Evolutionary conservation across 2,329 filamentous ascomycete species (phyloP).

Genomic region (Leptographium procerum): DNA sequence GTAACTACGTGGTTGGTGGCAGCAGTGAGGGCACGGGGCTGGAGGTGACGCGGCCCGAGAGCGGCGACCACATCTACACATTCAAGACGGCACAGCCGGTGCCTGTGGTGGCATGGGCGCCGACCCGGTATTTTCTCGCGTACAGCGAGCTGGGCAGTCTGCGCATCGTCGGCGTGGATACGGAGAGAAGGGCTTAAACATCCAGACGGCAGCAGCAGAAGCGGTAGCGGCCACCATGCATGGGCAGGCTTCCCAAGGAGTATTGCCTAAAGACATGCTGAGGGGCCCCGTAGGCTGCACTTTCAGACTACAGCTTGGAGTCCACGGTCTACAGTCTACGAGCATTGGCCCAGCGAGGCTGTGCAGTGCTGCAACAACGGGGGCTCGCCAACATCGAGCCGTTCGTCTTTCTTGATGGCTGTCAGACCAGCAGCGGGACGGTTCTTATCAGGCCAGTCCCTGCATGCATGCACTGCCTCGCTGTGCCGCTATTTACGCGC

Average conservation of each 20-base stretch:
- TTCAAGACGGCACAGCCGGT: constrained; percentile 56
- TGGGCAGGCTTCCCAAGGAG: no score
- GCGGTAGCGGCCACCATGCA: no score
- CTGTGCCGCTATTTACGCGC: background rate
- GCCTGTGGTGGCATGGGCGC: constrained; percentile 64
- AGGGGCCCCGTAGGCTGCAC: no score
- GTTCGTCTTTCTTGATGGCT: background rate
- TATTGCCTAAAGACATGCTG: no score
- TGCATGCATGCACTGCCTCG: background rate
- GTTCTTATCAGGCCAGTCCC: background rate
- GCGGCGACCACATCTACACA: constrained; percentile 59
- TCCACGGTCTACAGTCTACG: no score
- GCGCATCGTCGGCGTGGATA: constrained; percentile 54
- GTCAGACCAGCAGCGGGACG: background rate
- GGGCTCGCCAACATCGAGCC: background rate
- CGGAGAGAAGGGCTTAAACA: constrained; percentile 16
- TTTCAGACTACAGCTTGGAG: no score
- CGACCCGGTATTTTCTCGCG: constrained; percentile 60
- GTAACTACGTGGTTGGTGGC: constrained; percentile 61
- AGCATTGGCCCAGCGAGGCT: background rate
- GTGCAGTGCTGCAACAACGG: background rate
- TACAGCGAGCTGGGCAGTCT: constrained; percentile 60
- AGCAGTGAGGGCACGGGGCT: constrained; percentile 61
- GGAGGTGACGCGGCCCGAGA: constrained; percentile 61
- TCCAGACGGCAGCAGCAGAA: background rate